Evolutionary conservation across 2,329 filamentous ascomycete species (phyloP).

Genomic region (Aspergillus intermedius): DNA sequence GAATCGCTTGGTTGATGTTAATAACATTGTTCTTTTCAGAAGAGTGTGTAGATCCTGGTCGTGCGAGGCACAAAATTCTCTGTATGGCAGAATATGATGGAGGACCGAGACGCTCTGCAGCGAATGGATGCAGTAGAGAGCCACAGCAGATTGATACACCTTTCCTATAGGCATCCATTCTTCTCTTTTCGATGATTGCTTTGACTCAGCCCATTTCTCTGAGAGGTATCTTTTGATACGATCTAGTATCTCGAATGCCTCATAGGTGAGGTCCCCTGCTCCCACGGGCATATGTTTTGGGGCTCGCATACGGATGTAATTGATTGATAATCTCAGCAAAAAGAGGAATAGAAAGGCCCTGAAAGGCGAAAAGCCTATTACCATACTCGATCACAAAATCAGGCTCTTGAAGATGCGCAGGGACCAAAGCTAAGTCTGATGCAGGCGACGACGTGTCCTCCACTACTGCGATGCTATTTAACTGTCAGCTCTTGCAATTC

Average conservation of each 20-base stretch:
- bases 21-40: slow-evolving; percentile 13
- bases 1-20: slow-evolving; percentile 14
- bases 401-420: slow-evolving; percentile 18
- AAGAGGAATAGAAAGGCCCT: slow-evolving; percentile 25
- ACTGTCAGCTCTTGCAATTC: background rate
- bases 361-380: slow-evolving; percentile 13
- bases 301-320: slow-evolving; percentile 26
- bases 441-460: slow-evolving; percentile 35
- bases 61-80: background rate
- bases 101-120: slow-evolving; percentile 29
- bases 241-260: slow-evolving; percentile 17
- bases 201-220: slow-evolving; percentile 24
- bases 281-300: background rate
- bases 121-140: slow-evolving; percentile 34
- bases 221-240: slow-evolving; percentile 25
- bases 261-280: slow-evolving; percentile 3
- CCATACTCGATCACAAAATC: slow-evolving; percentile 19
- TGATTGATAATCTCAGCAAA: slow-evolving; percentile 34
- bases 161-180: slow-evolving; percentile 25
- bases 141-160: slow-evolving; percentile 26
- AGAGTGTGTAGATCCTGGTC: slow-evolving; percentile 2
- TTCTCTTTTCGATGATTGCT: slow-evolving; percentile 11
- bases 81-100: slow-evolving; percentile 10
- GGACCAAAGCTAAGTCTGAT: slow-evolving; percentile 20
- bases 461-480: slow-evolving; percentile 24